Evolutionary conservation across 2,329 filamentous ascomycete genomes (phyloP), one percentile per base, ranked within the genome.

Genomic region (Diaporthe sp.): DNA sequence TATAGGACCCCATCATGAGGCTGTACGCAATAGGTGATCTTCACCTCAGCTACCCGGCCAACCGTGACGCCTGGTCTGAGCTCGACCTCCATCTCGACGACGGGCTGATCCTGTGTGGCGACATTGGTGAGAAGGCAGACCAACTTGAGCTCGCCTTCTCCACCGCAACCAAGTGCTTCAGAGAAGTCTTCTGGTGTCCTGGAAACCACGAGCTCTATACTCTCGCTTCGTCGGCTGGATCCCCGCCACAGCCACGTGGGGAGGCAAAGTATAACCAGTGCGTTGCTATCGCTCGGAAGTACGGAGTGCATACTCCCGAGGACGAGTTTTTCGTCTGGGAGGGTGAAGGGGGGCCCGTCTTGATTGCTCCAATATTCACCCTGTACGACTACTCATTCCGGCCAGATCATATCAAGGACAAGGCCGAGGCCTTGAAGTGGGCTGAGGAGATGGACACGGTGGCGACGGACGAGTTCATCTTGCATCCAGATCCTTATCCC

Each of bases 321-420:
- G 90, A 91, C 79, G 87, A 89, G 7, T 91, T 85, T 78, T 83
- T 84, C 47, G 81, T 86, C 31, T 91, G 89, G 89, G 84, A 89
- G 6, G 89, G 88, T n/a, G 84, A 86, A 10, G 87, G 86, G 31
- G 84, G 84, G 5, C 86, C 86, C 7, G 87, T 83, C 8, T 76
- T 91, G 51, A 85, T 91, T 55, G 88, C 87, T 44, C 90, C 88
- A 44, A 86, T 90, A 68, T 91, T 91, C 83, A 90, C 89, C 0
- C 83, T 91, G 20, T 91, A 91, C 83, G 90, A 91, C 82, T 91
- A 91, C 82, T 88, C 85, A 76, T 91, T 91, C 81, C 84, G 89
- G 0, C 90, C 90, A 0, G 83, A 81, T 2, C 78, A 88, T 61
- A 85, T 91, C 12, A 75, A 70, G 61, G 81, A 83, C 37, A 82